A percentile compares a stretch with the other conserved stretches of the same genome.
Evolutionary conservation across 2,329 filamentous ascomycete species (phyloP).

Genomic region (Madurella fahalii): DNA sequence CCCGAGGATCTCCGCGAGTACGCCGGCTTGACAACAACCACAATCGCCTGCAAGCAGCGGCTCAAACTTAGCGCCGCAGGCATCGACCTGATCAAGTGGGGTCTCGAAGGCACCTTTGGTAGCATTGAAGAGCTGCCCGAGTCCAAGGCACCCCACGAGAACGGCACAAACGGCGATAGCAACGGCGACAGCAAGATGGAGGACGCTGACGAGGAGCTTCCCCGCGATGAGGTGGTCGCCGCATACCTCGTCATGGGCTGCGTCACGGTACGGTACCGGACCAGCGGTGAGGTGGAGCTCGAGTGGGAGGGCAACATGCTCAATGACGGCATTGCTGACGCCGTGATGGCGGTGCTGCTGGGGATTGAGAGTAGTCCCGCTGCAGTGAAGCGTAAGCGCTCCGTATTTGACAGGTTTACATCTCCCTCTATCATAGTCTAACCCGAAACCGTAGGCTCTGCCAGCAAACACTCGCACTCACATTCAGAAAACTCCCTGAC

Average conservation of each 20-base stretch:
- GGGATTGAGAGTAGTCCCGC: slow-evolving; percentile 92
- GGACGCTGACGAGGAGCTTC: slow-evolving; percentile 60
- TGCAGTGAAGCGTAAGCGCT: slow-evolving; percentile 75
- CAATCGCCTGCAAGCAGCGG: slow-evolving; percentile 86
- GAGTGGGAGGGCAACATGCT: slow-evolving; percentile 98
- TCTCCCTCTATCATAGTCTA: not conserved
- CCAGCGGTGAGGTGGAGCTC: slow-evolving; percentile 76
- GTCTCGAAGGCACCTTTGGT: slow-evolving; percentile 89
- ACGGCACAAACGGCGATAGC: slow-evolving; percentile 29
- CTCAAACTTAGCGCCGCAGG: slow-evolving; percentile 84
- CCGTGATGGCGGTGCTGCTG: slow-evolving; percentile 87
- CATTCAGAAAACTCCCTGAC: slow-evolving; percentile 35
- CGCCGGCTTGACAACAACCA: slow-evolving; percentile 93
- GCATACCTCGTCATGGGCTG: slow-evolving; percentile 82
- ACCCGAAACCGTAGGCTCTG: slow-evolving; percentile 46
- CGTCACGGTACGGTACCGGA: slow-evolving; percentile 73
- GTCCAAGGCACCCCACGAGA: slow-evolving; percentile 39
- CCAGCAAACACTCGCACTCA: slow-evolving; percentile 51
- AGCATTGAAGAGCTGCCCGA: slow-evolving; percentile 67
- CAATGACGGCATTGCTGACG: slow-evolving; percentile 97
- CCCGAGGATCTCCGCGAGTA: slow-evolving; percentile 95
- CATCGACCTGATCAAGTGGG: slow-evolving; percentile 89
- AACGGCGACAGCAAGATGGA: slow-evolving; percentile 30
- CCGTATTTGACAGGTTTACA: slow-evolving; percentile 13
- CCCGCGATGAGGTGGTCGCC: slow-evolving; percentile 52